These are phyloP conservation scores for Eucalyptus sideroxylon DNA, from an alignment of 345 rosid genomes.

Conservation along the genomic window DNA sequence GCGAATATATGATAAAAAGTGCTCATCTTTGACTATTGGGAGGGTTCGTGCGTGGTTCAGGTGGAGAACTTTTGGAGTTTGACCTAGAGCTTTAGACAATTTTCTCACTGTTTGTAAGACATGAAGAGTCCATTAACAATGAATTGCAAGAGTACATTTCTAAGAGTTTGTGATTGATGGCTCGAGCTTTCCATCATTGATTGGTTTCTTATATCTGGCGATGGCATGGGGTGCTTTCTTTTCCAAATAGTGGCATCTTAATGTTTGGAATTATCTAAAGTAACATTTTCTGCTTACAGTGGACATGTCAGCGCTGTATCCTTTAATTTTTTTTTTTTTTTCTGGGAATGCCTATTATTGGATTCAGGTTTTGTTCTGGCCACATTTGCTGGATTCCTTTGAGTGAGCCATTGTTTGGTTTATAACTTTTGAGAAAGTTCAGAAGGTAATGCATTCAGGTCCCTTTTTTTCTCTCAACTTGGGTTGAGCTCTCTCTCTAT, in stretches of 20 bases:
- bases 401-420: background rate
- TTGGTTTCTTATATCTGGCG: background rate
- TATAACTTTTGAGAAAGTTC: background rate
- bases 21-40: slow-evolving; percentile 39
- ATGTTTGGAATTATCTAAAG: background rate
- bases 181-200: background rate
- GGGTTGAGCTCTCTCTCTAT: too few species aligned
- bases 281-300: background rate
- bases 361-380: background rate
- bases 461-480: too few species aligned
- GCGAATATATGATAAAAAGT: slow-evolving; percentile 17
- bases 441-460: background rate
- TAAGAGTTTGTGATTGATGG: background rate
- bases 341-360: background rate
- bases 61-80: slow-evolving; percentile 27
- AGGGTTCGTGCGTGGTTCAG: slow-evolving; percentile 39
- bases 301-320: background rate
- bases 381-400: background rate
- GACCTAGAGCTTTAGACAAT: background rate
- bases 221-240: background rate
- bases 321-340: background rate
- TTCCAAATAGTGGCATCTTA: background rate
- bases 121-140: background rate
- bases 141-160: background rate
- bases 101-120: background rate